Percentiles rank a stretch among this genome's conserved stretches.
Evolutionary conservation across 2,329 filamentous ascomycete genomes (phyloP).

Genomic region (Didymella pinodella): DNA sequence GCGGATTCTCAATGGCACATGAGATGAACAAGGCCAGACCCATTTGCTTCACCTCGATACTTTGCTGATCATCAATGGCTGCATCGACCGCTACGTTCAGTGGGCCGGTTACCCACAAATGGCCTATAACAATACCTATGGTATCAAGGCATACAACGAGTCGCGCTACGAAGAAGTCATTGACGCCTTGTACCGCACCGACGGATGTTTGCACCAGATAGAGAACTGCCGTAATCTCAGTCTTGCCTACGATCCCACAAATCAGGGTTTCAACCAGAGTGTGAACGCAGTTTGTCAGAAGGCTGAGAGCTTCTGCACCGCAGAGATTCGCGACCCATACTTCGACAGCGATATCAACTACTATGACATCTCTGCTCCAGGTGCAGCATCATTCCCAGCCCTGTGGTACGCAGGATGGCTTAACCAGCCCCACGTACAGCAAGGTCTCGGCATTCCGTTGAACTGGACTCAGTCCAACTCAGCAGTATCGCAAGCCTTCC

Average conservation of each 20-base stretch:
- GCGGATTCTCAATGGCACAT: slow-evolving; percentile 49
- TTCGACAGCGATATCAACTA: slow-evolving; percentile 57
- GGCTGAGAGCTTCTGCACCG: slow-evolving; percentile 57
- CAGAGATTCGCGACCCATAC: slow-evolving; percentile 58
- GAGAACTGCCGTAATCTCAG: slow-evolving; percentile 59
- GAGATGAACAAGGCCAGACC: slow-evolving; percentile 41
- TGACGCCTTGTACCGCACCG: slow-evolving; percentile 54
- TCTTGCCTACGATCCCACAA: slow-evolving; percentile 59
- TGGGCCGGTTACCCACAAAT: slow-evolving; percentile 59
- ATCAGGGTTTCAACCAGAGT: slow-evolving; percentile 49
- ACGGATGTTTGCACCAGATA: slow-evolving; percentile 64
- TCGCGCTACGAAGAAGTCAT: slow-evolving; percentile 57
- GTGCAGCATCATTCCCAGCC: slow-evolving; percentile 52
- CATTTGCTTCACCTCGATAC: slow-evolving; percentile 58
- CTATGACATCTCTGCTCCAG: slow-evolving; percentile 65
- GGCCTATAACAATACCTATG: slow-evolving; percentile 67
- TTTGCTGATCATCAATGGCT: slow-evolving; percentile 65
- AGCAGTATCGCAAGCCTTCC: slow-evolving; percentile 58
- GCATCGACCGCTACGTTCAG: slow-evolving; percentile 61
- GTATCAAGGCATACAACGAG: slow-evolving; percentile 60
- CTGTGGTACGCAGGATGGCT: slow-evolving; percentile 64
- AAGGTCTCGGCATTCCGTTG: slow-evolving; percentile 63
- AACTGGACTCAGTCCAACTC: slow-evolving; percentile 61
- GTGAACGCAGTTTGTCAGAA: slow-evolving; percentile 54
- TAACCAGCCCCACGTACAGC: slow-evolving; percentile 64